Percentiles rank a stretch among this genome's conserved stretches.
Evolutionary conservation across 441 rosid genomes (phyloP).

Genomic region (Pelargonium cotyledonis): DNA sequence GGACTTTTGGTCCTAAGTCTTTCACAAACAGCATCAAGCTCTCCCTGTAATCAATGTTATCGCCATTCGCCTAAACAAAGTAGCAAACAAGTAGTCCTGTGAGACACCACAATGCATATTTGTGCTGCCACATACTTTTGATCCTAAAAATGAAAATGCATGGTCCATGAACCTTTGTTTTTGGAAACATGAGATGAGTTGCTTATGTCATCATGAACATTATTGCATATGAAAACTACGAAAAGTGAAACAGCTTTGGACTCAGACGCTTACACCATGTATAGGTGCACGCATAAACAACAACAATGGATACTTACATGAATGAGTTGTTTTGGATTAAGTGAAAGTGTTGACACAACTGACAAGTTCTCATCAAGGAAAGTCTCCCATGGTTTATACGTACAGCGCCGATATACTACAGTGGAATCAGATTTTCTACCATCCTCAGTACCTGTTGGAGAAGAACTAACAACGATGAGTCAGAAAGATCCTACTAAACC

Average conservation of each 20-base stretch:
- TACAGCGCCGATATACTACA: slow-evolving; percentile 36
- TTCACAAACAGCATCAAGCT: slow-evolving; percentile 41
- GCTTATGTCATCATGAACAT: no score
- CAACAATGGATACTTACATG: slow-evolving; percentile 29
- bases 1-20: slow-evolving; percentile 50
- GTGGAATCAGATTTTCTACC: slow-evolving; percentile 19
- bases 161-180: no score
- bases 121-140: no score
- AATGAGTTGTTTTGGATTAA: slow-evolving; percentile 23
- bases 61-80: slow-evolving; percentile 30
- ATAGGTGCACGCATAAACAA: not conserved
- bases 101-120: not conserved
- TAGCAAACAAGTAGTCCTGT: not conserved
- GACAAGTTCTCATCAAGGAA: slow-evolving; percentile 21
- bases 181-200: no score
- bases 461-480: slow-evolving; percentile 16
- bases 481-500: slow-evolving; percentile 12
- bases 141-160: no score
- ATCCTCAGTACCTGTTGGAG: slow-evolving; percentile 28
- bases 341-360: slow-evolving; percentile 17
- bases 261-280: not conserved
- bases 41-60: slow-evolving; percentile 31
- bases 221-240: not conserved
- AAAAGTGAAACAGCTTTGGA: no score
- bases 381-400: slow-evolving; percentile 31